Percentiles rank a stretch among this genome's conserved stretches.
Evolutionary conservation across 2,329 filamentous ascomycete genomes (phyloP).

Genomic region (Colletotrichum sp.): DNA sequence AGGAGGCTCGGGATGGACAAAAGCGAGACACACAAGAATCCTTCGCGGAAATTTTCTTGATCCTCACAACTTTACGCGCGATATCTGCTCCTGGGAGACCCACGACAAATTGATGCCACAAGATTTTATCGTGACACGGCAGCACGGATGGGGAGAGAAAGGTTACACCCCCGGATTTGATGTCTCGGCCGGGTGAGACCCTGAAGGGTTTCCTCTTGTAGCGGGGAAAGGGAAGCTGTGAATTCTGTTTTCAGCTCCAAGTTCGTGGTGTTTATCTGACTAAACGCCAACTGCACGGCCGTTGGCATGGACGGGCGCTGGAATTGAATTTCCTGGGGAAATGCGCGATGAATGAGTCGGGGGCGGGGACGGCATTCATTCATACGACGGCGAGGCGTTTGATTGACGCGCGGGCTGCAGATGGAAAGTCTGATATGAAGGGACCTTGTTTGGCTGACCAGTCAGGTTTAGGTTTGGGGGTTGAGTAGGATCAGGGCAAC

Average conservation of each 20-base stretch:
- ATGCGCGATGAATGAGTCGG: neutral
- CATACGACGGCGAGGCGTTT: neutral
- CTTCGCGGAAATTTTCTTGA: neutral
- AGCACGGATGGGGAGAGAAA: slow-evolving; percentile 9
- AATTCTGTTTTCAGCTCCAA: neutral
- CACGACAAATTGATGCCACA: neutral
- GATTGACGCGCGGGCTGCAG: neutral
- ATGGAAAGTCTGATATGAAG: neutral
- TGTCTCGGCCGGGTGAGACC: neutral
- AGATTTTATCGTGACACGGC: neutral
- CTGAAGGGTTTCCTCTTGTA: neutral
- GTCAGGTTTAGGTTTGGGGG: neutral
- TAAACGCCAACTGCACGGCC: neutral
- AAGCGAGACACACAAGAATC: neutral
- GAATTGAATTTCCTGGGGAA: neutral
- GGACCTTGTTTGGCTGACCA: neutral
- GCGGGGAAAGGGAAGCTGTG: neutral
- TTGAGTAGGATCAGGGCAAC: neutral
- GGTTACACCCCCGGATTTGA: neutral
- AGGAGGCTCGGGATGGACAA: neutral
- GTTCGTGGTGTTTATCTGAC: neutral
- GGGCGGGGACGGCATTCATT: neutral
- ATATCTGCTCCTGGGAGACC: neutral
- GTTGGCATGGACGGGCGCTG: neutral
- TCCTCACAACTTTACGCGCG: neutral